Evolutionary conservation across 2,329 filamentous ascomycete species (phyloP).

Genomic region (Ceratocystis cacaofunesta): DNA sequence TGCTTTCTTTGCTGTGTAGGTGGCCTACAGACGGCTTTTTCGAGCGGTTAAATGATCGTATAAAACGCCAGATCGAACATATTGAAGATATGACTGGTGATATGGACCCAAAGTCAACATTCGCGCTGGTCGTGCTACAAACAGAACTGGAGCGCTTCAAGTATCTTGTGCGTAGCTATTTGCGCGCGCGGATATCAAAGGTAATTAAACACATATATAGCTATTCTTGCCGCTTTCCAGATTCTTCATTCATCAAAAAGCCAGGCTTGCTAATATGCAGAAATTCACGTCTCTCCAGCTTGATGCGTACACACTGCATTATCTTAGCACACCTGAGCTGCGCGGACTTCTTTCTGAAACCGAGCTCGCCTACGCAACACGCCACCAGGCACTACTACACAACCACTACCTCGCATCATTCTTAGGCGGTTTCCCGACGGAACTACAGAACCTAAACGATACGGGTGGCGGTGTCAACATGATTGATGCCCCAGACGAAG

Average conservation of each 20-base stretch:
- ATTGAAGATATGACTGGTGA: conserved; percentile 67
- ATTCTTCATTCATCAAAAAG: neutral
- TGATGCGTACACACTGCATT: conserved; percentile 61
- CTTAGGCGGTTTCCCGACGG: conserved; percentile 61
- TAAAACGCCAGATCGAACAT: conserved; percentile 53
- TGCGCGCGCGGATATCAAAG: conserved; percentile 79
- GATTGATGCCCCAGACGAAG: conserved; percentile 74
- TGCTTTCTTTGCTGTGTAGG: neutral
- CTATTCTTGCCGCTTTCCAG: neutral
- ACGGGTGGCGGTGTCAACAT: conserved; percentile 71
- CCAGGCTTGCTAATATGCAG: neutral
- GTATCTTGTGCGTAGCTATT: conserved; percentile 69
- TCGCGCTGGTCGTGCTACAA: conserved; percentile 85
- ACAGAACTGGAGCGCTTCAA: conserved; percentile 92
- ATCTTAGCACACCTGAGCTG: conserved; percentile 43
- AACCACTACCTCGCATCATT: conserved; percentile 79
- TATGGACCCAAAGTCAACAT: conserved; percentile 83
- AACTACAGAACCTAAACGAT: conserved; percentile 77
- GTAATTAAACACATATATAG: conserved; percentile 29
- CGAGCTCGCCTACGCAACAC: conserved; percentile 68
- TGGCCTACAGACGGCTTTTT: conserved; percentile 61
- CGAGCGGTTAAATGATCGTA: conserved; percentile 61
- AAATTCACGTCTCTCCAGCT: conserved; percentile 35
- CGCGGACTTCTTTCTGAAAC: conserved; percentile 53
- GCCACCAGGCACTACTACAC: conserved; percentile 72